These are phyloP conservation scores for Sugiyamaella xylanicola DNA, from an alignment of 1,139 yeast species.

Conservation along the genomic window DNA sequence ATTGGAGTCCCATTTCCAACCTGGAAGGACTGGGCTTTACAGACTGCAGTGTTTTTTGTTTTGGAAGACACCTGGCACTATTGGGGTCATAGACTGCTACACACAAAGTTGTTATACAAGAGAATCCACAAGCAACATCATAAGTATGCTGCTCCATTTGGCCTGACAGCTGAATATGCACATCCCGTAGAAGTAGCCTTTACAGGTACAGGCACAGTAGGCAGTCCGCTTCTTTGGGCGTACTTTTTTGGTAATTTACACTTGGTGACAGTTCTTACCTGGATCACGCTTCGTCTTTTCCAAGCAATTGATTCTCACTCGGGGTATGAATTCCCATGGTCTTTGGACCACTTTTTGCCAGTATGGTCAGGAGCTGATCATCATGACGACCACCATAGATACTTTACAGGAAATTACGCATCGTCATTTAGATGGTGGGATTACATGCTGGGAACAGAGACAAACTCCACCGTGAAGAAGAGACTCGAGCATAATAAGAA, in stretches of 20 bases:
- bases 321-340: constrained; percentile 97
- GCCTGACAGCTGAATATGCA: constrained; percentile 94
- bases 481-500: constrained; percentile 20
- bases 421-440: constrained; percentile 96
- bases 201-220: constrained; percentile 92
- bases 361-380: constrained; percentile 99
- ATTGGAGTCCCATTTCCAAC: constrained; percentile 82
- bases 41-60: constrained; percentile 73
- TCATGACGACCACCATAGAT: constrained; percentile 95
- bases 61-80: constrained; percentile 96
- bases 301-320: constrained; percentile 98
- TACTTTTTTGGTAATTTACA: constrained; percentile 70
- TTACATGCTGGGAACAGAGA: constrained; percentile 75
- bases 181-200: constrained; percentile 92
- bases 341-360: constrained; percentile 83
- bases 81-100: constrained; percentile 88
- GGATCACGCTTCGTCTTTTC: constrained; percentile 86
- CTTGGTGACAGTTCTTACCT: constrained; percentile 75
- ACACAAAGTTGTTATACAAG: constrained; percentile 82
- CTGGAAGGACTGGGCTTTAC: constrained; percentile 56
- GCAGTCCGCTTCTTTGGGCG: constrained; percentile 77
- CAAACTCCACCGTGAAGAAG: constrained; percentile 42
- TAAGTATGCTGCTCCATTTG: constrained; percentile 95
- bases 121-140: constrained; percentile 95
- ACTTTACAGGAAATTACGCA: constrained; percentile 89